These are phyloP conservation scores for Stereocaulon alpinum DNA, from an alignment of 495 filamentous ascomycete species.

Conservation along the genomic window DNA sequence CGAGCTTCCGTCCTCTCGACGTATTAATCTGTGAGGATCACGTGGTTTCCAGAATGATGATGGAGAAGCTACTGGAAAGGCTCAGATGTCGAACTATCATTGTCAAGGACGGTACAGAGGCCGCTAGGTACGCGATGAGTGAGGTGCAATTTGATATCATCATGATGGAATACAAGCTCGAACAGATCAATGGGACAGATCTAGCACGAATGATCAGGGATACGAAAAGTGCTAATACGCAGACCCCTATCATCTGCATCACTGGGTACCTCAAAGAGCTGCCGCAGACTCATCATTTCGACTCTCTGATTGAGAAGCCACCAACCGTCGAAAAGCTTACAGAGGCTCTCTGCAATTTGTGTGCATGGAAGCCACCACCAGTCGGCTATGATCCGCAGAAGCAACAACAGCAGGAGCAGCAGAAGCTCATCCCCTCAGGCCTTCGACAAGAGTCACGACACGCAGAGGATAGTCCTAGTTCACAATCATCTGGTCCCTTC, in stretches of 20 bases:
- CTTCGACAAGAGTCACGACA: slow-evolving; percentile 50
- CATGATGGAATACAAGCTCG: slow-evolving; percentile 92
- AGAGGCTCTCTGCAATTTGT: slow-evolving; percentile 73
- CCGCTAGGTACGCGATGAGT: slow-evolving; percentile 80
- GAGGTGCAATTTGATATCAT: slow-evolving; percentile 94
- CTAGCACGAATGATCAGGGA: slow-evolving; percentile 95
- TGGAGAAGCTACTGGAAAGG: slow-evolving; percentile 94
- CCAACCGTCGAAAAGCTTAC: slow-evolving; percentile 81
- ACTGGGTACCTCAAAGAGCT: slow-evolving; percentile 96
- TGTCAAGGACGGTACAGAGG: slow-evolving; percentile 78
- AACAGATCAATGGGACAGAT: slow-evolving; percentile 87
- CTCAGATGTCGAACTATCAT: slow-evolving; percentile 90
- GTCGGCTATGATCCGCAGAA: slow-evolving; percentile 37
- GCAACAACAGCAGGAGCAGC: slow-evolving; percentile 25
- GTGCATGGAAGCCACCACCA: slow-evolving; percentile 80
- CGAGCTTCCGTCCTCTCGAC: slow-evolving; percentile 81
- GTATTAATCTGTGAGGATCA: slow-evolving; percentile 97
- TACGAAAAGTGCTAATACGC: slow-evolving; percentile 85
- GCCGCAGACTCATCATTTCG: slow-evolving; percentile 87
- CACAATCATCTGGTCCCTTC: slow-evolving; percentile 62
- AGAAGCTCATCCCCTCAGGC: slow-evolving; percentile 47
- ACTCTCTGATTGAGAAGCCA: slow-evolving; percentile 89
- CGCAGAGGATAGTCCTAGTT: slow-evolving; percentile 75
- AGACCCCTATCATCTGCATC: slow-evolving; percentile 93
- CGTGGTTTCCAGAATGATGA: slow-evolving; percentile 90